Percentiles rank a stretch among this genome's conserved stretches.
Conservation (phyloP, 2,329 filamentous ascomycete genomes). For the Colletotrichum somersetense region DNA sequence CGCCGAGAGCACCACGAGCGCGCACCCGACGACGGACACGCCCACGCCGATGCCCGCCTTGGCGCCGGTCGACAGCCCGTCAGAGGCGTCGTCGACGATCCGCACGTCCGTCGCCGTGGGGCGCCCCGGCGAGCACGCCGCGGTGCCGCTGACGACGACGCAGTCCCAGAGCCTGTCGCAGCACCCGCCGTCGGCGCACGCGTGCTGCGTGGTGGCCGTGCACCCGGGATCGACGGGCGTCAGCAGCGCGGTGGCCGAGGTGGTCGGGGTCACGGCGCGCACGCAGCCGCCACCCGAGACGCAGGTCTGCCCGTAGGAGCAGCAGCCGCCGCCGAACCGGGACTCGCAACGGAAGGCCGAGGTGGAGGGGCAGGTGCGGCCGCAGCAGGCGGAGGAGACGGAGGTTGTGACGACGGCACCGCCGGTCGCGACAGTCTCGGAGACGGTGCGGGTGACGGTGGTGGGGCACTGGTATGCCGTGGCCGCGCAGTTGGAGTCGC, state of each 20-base stretch:
- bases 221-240: slow-evolving; percentile 57
- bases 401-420: slow-evolving; percentile 45
- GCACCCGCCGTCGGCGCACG: slow-evolving; percentile 62
- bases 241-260: slow-evolving; percentile 47
- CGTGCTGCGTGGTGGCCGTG: slow-evolving; percentile 56
- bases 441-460: slow-evolving; percentile 45
- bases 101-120: slow-evolving; percentile 51
- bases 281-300: slow-evolving; percentile 52
- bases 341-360: slow-evolving; percentile 60
- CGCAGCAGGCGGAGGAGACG: slow-evolving; percentile 53
- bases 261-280: slow-evolving; percentile 45
- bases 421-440: slow-evolving; percentile 22
- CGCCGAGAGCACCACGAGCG: slow-evolving; percentile 57
- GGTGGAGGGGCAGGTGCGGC: slow-evolving; percentile 55
- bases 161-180: slow-evolving; percentile 61
- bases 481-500: slow-evolving; percentile 55
- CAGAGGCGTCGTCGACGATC: slow-evolving; percentile 31
- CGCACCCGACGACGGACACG: slow-evolving; percentile 58
- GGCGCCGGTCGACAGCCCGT: slow-evolving; percentile 60
- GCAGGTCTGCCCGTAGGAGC: slow-evolving; percentile 60
- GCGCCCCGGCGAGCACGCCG: slow-evolving; percentile 56
- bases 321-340: slow-evolving; percentile 63
- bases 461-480: slow-evolving; percentile 52
- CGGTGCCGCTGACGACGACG: slow-evolving; percentile 52
- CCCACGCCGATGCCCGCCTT: slow-evolving; percentile 70